Base-by-base conservation (phyloP, 2,329 filamentous ascomycete species). In the Phyllosticta citriasiana region DNA sequence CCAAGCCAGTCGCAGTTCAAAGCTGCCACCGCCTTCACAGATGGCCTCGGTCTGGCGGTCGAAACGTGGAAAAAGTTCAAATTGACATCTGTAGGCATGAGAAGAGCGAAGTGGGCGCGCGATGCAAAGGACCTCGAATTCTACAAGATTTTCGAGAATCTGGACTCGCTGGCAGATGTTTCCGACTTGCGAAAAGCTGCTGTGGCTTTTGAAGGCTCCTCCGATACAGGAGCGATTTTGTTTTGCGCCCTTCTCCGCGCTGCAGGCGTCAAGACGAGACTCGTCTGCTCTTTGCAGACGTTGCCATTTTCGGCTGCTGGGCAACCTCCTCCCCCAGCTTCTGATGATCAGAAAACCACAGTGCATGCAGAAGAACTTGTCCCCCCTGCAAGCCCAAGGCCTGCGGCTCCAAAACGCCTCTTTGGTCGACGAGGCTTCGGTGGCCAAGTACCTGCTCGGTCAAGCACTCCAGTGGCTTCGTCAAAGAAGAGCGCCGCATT, bases 281-380 rank as follows among this genome's bases (percentile, higher is more conserved):
- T 99, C 4, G 88, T 97, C 0, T 97, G 91, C 72, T 99, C 94
- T 4, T 77, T 99, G 3, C 94, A 99, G 66, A 84, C 87, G 1
- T 78, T 99, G 0, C 81, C 88, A 0, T 92, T 92, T 66, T 78
- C 80, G 2, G 81, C 72, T 33, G 67, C 68, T 51, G 70, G 68
- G 19, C 27, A 58, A 57, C 67, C 68, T 8, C 65, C 68, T 3
- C 69, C 67, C 6, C 68, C 71, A 50, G 71, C 70, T 57, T 33
- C 66, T 12, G 65, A 52, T 33, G 35, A 61, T 1, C 47, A 67
- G 7, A 69, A 67, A 53, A 68, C 67, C 3, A 67, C 65, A 0
- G 67, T 74, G 26, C 54, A 60, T 40, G 54, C 26, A 24, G 53
- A 60, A 16, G 52, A 24, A 10, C 12, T 40, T 25, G 57, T 40